Evolutionary conservation across 2,329 filamentous ascomycete genomes (phyloP), one percentile per base, ranked within the genome.

Genomic region (Cytospora piceae): DNA sequence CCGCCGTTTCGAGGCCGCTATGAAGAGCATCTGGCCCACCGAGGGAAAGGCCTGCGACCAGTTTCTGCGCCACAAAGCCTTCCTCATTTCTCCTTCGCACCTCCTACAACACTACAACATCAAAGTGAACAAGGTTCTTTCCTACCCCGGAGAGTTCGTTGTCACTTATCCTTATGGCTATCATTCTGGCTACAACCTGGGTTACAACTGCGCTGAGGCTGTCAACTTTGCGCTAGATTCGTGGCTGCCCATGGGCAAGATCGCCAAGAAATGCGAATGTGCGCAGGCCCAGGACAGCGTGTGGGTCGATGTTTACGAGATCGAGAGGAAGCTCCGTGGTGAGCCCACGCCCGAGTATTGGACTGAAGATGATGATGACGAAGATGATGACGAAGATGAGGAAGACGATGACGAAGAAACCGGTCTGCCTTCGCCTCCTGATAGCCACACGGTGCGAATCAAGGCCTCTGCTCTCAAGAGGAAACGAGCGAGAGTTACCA

Each of bases 131-230:
- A 94, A 93, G 74, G 86, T 96, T 68, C 92, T 98, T 15, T 96
- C 96, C 58, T 93, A 97, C 72, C 95, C 97, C 68, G 94, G 95
- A 67, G 95, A 99, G 74, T 99, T 99, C 70, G 93, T 99, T 68
- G 96, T 99, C 70, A 99, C 95, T 0, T 99, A 97, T 75, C 95
- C 95, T 0, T 99, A 98, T 73, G 95, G 95, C 27, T 99, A 99
- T 75, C 95, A 99, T 75, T 99, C 95, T 6, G 95, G 95, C 5
- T 99, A 96, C 77, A 99, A 99, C 72, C 82, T 99, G 46, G 95
- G 96, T 20, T 99, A 99, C 81, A 99, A 99, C 76, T 99, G 95
- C 77, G 95, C 95, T 32, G 95, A 99, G 76, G 97, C 95, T 9
- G 95, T 99, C 79, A 99, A 99, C 75, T 99, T 99, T 77, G 95